Evolutionary conservation across 2,329 filamentous ascomycete species (phyloP), one percentile per base, ranked within the genome.

Genomic region (Fusarium domesticum): DNA sequence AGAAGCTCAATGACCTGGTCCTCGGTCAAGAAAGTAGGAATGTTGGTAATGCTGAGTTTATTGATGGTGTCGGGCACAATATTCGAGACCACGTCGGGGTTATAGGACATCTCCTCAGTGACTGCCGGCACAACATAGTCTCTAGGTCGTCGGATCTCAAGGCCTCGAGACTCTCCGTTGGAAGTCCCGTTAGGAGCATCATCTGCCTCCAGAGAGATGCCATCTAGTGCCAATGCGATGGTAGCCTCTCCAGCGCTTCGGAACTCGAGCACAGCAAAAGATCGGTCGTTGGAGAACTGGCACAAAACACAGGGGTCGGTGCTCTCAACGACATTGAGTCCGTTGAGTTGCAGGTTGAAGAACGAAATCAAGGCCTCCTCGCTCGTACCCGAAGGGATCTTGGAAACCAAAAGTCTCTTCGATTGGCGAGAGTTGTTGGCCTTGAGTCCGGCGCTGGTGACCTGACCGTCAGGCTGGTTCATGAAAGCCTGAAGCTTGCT

Each of bases 311-410:
- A 97, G 28, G 92, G 91, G 59, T 97, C 91, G 36, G 80, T 78
- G 53, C 81, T 84, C 54, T 89, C 84, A 40, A 95, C 82, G 28
- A 96, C 86, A 60, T 98, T 99, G 36, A 98, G 74, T n/a, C 91
- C 90, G 60, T 98, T 97, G 39, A 99, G 79, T 66, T 97, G 91
- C 18, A 96, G 76, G 62, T 98, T 98, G 77, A 98, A 96, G 71
- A 96, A 98, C 17, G 83, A 78, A 48, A 85, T 72, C 32, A 98
- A 66, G 50, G 71, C 73, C 41, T 96, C 91, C 47, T 95, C 89
- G 12, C 81, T 87, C n/a, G 79, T 78, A 18, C 74, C 78, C 2
- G 78, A 61, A 2, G 92, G 87, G 12, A 98, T 69, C 63, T 95
- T 96, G 70, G 89, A 84, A 20, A 91, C 81, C 56, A 98, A 81